These are phyloP conservation scores for Xylaria sp. DNA, from an alignment of 2,329 filamentous ascomycete species.

Conservation along the genomic window DNA sequence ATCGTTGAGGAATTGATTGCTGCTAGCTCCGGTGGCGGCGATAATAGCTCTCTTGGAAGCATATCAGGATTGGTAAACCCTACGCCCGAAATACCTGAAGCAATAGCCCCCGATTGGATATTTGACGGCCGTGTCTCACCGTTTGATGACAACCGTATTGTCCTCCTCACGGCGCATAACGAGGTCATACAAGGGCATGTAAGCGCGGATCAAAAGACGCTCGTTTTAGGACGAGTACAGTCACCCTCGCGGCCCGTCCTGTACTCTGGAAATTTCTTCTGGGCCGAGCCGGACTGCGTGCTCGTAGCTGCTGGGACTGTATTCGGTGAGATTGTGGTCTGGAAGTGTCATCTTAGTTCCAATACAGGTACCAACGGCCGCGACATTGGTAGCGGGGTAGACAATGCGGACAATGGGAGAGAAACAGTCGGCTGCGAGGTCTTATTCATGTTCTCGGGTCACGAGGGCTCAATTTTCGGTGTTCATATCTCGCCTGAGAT, in stretches of 20 bases:
- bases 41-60: background rate
- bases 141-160: constrained; percentile 56
- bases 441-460: constrained; percentile 69
- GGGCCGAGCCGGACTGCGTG: constrained; percentile 67
- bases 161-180: constrained; percentile 88
- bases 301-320: constrained; percentile 90
- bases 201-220: constrained; percentile 35
- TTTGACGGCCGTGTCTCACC: constrained; percentile 72
- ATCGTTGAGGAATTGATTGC: constrained; percentile 45
- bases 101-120: constrained; percentile 77
- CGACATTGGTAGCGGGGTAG: constrained; percentile 7
- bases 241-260: constrained; percentile 84
- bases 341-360: constrained; percentile 71
- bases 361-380: background rate
- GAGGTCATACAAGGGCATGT: constrained; percentile 69
- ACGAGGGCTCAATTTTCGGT: constrained; percentile 95
- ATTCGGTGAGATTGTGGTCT: constrained; percentile 92
- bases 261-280: constrained; percentile 82
- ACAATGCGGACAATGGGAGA: constrained; percentile 6
- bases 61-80: constrained; percentile 24
- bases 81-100: constrained; percentile 55
- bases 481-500: constrained; percentile 78
- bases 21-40: background rate
- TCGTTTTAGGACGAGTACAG: constrained; percentile 62
- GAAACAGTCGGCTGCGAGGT: constrained; percentile 53